Base-by-base conservation (phyloP, 495 filamentous ascomycete genomes). In the Annulohypoxylon stygium region DNA sequence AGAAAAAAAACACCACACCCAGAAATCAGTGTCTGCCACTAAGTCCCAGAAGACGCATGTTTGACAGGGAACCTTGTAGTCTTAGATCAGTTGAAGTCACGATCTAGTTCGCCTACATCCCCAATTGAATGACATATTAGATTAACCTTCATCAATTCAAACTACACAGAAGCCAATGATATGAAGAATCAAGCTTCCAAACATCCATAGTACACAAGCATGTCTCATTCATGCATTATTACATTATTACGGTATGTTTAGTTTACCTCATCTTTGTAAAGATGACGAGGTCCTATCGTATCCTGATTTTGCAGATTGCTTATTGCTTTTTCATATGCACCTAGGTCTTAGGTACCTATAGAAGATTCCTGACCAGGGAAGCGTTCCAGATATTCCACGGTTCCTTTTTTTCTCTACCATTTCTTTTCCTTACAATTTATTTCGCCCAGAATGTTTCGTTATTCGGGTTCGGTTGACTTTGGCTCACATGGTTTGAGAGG, bases 11-110 rank as follows among this genome's bases (percentile, higher is more conserved):
- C 2, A 10, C 37, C 37, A 50, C 47, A 20, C 5, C 50, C 61
- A 65, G 43, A 61, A 51, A 47, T 54, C 50, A 7, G 33, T 34
- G 6, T 16, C 18, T 57, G 53, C 10, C 37, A 48, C 68, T 65
- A 66, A 71, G 34, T 69, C 65, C 70, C 70, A 73, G 64, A 39
- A 69, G 39, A 73, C 69, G 65, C 59, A 63, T 10, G 69, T 55
- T 33, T 36, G 33, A 53, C 48, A 30, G 34, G 61, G 61, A 51
- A 43, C 70, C 70, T 41, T 61, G 48, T 43, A 16, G 11, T 58
- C 25, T 59, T 36, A 70, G 68, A 70, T 70, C 68, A 45, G 47
- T 61, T 14, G 61, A 65, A 57, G 10, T 47, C 54, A 54, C 60
- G 33, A 60, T 60, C 37, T 60, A 37, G 57, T 60, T 60, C 36